These are phyloP conservation scores for Lithospermum erythrorhizon DNA, from an alignment of 257 asterid genomes.

Conservation along the genomic window DNA sequence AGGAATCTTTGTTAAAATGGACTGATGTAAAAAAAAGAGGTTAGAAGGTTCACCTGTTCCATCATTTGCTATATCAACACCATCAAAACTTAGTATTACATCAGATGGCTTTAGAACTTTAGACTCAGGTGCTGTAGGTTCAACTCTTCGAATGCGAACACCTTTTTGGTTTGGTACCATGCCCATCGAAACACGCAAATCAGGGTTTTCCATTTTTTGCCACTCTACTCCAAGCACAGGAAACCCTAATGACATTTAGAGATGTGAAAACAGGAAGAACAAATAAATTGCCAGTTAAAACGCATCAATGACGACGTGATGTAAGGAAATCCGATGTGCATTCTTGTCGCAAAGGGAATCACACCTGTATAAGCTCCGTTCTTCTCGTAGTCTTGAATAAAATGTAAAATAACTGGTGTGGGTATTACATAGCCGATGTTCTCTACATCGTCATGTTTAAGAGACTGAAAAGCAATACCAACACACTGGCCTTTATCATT, in stretches of 20 bases:
- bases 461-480: constrained; percentile 20
- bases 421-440: constrained; percentile 84
- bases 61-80: constrained; percentile 24
- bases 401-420: constrained; percentile 75
- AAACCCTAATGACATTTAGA: constrained; percentile 2
- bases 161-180: constrained; percentile 19
- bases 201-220: constrained; percentile 24
- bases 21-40: neutral
- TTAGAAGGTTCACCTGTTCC: constrained; percentile 18
- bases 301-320: neutral
- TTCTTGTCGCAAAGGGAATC: neutral
- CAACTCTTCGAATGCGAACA: constrained; percentile 20
- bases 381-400: constrained; percentile 62
- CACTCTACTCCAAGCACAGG: constrained; percentile 5
- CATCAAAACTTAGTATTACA: constrained; percentile 19
- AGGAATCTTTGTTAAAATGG: neutral
- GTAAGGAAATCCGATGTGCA: neutral
- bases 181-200: constrained; percentile 16
- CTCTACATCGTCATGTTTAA: constrained; percentile 20
- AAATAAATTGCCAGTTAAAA: neutral
- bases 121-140: constrained; percentile 19
- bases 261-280: neutral
- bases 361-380: constrained; percentile 66
- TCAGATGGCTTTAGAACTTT: constrained; percentile 16
- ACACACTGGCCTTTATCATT: constrained; percentile 16